These are phyloP conservation scores for Diplodia sapinea DNA, from an alignment of 2,329 filamentous ascomycete species.

Conservation along the genomic window DNA sequence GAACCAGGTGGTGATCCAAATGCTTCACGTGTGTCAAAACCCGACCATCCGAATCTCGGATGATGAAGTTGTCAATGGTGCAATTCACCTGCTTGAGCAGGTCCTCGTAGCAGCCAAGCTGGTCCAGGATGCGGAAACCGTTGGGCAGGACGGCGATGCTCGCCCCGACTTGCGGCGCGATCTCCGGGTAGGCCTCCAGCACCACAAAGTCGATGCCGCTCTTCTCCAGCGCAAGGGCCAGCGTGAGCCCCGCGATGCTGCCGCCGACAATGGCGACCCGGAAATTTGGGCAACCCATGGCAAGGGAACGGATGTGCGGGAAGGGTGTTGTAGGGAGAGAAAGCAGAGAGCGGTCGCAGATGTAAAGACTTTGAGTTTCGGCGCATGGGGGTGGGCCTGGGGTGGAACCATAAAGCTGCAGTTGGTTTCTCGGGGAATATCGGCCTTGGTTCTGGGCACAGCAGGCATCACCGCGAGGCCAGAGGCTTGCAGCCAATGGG, in stretches of 20 bases:
- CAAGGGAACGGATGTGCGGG: not conserved
- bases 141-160: slow-evolving; percentile 35
- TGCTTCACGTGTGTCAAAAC: slow-evolving; percentile 4
- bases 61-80: slow-evolving; percentile 12
- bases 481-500: not conserved
- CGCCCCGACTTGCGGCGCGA: slow-evolving; percentile 37
- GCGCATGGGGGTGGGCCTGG: not conserved
- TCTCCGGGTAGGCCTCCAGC: slow-evolving; percentile 35
- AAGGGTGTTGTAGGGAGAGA: not conserved
- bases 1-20: not conserved
- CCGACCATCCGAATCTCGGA: not conserved
- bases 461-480: not conserved
- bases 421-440: not conserved
- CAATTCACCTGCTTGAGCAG: not conserved
- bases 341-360: not conserved
- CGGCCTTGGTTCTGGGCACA: not conserved
- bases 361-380: not conserved
- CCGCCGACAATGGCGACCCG: slow-evolving; percentile 27
- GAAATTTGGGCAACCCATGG: not conserved
- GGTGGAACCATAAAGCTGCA: not conserved
- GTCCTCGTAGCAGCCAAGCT: slow-evolving; percentile 35
- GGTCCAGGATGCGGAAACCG: slow-evolving; percentile 37
- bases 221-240: slow-evolving; percentile 23
- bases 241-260: slow-evolving; percentile 29
- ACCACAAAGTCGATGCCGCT: slow-evolving; percentile 29